These are phyloP conservation scores for Pseudozyma sp. DNA, from an alignment of 1,284 basidiomycete species.

Conservation along the genomic window DNA sequence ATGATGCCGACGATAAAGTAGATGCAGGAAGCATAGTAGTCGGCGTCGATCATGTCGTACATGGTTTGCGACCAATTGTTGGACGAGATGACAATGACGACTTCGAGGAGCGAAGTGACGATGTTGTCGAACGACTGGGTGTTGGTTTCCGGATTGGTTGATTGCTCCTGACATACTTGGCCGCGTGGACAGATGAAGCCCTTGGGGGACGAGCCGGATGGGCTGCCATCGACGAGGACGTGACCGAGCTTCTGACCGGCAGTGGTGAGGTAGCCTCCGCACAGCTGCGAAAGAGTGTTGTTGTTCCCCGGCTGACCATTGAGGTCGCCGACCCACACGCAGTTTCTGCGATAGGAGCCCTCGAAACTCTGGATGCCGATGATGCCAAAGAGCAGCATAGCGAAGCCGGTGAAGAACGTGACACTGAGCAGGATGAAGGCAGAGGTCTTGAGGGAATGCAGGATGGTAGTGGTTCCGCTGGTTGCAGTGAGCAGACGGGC, in stretches of 20 bases:
- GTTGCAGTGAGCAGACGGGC: conserved; percentile 88
- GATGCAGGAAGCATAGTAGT: conserved; percentile 86
- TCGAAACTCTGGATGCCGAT: conserved; percentile 68
- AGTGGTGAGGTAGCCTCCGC: conserved; percentile 57
- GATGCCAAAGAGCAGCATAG: conserved; percentile 83
- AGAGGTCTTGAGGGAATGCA: conserved; percentile 90
- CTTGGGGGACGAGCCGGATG: conserved; percentile 46
- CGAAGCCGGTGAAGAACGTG: conserved; percentile 89
- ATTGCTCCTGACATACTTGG: conserved; percentile 65
- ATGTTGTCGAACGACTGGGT: conserved; percentile 91
- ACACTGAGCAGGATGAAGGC: conserved; percentile 88
- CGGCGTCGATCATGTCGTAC: conserved; percentile 91
- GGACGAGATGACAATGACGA: conserved; percentile 83
- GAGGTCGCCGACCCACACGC: conserved; percentile 63
- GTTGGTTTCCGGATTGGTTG: conserved; percentile 76
- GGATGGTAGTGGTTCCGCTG: conserved; percentile 91
- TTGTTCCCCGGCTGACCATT: conserved; percentile 54
- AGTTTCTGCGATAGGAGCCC: conserved; percentile 64
- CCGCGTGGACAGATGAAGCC: conserved; percentile 67
- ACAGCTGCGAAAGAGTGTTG: conserved; percentile 59
- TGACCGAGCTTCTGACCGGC: conserved; percentile 32
- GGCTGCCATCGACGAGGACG: conserved; percentile 28
- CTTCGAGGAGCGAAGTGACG: conserved; percentile 83
- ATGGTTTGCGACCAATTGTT: conserved; percentile 75
- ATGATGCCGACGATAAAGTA: conserved; percentile 83